A percentile compares a stretch with the other conserved stretches of the same genome.
Conservation (phyloP, 805 yeast species). For the Teunomyces kruisii region DNA sequence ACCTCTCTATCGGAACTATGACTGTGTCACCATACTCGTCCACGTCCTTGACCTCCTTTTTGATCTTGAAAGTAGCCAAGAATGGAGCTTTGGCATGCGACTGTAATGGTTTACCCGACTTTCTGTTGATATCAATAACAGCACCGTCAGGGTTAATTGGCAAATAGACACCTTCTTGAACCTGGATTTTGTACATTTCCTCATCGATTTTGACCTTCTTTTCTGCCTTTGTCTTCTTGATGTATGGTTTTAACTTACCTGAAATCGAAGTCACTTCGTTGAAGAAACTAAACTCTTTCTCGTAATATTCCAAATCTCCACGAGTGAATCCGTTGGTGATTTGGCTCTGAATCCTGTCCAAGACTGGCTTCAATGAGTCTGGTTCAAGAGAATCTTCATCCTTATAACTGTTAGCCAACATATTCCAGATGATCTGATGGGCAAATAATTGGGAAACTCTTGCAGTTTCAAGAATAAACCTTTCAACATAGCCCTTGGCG, state of each 20-base stretch:
- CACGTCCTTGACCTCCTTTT: slow-evolving; percentile 50
- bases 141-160: slow-evolving; percentile 97
- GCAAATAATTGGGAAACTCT: slow-evolving; percentile 88
- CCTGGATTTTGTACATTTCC: slow-evolving; percentile 78
- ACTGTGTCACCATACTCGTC: slow-evolving; percentile 38
- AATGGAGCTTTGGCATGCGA: slow-evolving; percentile 99
- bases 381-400: slow-evolving; percentile 85
- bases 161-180: slow-evolving; percentile 81
- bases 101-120: slow-evolving; percentile 91
- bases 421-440: slow-evolving; percentile 98
- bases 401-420: slow-evolving; percentile 87
- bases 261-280: slow-evolving; percentile 90
- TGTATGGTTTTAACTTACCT: slow-evolving; percentile 91
- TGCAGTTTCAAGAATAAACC: slow-evolving; percentile 89
- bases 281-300: slow-evolving; percentile 85
- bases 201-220: slow-evolving; percentile 95
- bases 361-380: slow-evolving; percentile 76
- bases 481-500: slow-evolving; percentile 76
- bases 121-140: slow-evolving; percentile 88
- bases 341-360: slow-evolving; percentile 67
- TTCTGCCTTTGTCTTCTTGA: slow-evolving; percentile 92
- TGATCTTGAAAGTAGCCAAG: slow-evolving; percentile 90
- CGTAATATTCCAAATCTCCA: slow-evolving; percentile 65
- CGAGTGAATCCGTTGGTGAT: slow-evolving; percentile 63
- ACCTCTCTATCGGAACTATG: slow-evolving; percentile 53